Conservation (phyloP, 306 rosid genomes). For the Hylodesmum podocarpum region DNA sequence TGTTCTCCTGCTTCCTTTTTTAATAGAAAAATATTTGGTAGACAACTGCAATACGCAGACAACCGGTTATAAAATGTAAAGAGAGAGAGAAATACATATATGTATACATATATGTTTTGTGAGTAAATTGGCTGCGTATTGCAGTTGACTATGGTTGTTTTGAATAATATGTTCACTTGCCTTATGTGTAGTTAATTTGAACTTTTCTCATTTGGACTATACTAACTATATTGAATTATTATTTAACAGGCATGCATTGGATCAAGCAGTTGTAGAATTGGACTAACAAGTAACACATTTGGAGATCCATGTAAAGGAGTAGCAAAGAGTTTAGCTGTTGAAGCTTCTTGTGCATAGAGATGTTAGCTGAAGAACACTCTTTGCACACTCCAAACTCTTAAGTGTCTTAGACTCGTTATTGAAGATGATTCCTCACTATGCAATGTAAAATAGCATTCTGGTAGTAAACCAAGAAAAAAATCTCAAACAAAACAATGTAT, state of each 20-base stretch:
- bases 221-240: conserved; percentile 13
- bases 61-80: no score
- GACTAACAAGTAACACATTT: conserved; percentile 52
- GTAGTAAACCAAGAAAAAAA: not conserved
- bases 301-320: conserved; percentile 81
- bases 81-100: no score
- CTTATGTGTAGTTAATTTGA: not conserved
- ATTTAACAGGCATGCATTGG: conserved; percentile 75
- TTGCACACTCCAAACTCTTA: not conserved
- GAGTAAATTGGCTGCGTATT: no score
- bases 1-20: conserved; percentile 2
- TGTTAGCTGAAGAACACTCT: not conserved
- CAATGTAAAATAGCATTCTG: not conserved
- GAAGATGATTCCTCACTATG: not conserved
- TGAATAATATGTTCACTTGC: no score
- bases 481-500: not conserved
- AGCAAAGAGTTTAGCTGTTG: conserved; percentile 86
- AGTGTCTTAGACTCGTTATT: not conserved
- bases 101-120: no score
- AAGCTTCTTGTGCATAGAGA: conserved; percentile 66
- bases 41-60: no score
- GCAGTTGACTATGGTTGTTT: no score
- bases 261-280: conserved; percentile 65
- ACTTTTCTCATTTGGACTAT: not conserved
- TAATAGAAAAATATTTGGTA: not conserved